Conservation (phyloP, 176 grass and related monocot species). For the Chrysopogon serrulatus region DNA sequence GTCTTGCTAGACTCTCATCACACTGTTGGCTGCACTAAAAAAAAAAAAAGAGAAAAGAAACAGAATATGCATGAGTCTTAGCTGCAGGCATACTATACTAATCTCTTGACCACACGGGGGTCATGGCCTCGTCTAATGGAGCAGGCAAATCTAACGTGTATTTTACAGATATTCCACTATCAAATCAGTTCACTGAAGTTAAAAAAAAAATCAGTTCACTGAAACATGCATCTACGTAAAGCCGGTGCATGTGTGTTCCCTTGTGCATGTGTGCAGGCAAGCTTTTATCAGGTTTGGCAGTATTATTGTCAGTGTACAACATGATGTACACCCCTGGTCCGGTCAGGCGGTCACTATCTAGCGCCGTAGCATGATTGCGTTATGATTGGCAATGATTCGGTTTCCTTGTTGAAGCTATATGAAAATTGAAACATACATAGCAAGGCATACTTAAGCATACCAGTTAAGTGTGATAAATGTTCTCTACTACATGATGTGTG, state of each 20-base stretch:
- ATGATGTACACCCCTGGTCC: constrained; percentile 24
- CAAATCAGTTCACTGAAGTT: background rate
- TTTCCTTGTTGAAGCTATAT: constrained; percentile 20
- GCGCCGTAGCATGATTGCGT: constrained; percentile 32
- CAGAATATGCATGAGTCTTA: background rate
- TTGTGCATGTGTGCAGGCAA: constrained; percentile 23
- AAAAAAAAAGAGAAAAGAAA: background rate
- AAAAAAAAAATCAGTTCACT: no score
- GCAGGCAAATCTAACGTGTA: background rate
- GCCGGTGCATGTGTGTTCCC: background rate
- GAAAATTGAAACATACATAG: background rate
- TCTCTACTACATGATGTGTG: background rate
- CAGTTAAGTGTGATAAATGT: background rate
- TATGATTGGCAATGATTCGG: constrained; percentile 33
- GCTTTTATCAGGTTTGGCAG: constrained; percentile 24
- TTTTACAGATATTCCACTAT: background rate
- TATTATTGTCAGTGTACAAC: constrained; percentile 3
- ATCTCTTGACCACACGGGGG: background rate
- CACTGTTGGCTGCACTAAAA: background rate
- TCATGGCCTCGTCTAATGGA: background rate
- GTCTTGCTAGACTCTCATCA: background rate
- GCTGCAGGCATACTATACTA: background rate
- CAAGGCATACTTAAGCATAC: background rate
- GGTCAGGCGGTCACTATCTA: constrained; percentile 4
- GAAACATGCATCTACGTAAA: background rate